phyloP scores from a whole-genome alignment of 805 yeast genomes.

The Spathaspora passalidarum region DNA sequence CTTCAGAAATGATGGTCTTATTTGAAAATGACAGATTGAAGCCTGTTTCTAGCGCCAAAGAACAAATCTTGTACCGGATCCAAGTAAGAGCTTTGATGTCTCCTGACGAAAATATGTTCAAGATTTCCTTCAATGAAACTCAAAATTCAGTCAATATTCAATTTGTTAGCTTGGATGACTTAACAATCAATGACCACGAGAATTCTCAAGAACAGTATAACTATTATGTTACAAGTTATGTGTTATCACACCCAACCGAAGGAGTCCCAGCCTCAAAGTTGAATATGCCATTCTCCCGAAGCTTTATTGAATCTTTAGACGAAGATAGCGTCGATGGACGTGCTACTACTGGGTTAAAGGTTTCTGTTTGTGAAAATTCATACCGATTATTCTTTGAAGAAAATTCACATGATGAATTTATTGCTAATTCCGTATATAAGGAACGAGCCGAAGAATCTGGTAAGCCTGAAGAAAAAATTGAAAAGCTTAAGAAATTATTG shows the following conservation, averaged over 20 bases:
- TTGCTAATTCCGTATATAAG: constrained; percentile 53
- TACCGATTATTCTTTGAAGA: constrained; percentile 81
- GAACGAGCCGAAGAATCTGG: constrained; percentile 27
- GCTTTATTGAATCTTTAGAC: constrained; percentile 51
- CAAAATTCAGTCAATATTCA: constrained; percentile 62
- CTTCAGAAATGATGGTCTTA: constrained; percentile 74
- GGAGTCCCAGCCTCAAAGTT: constrained; percentile 81
- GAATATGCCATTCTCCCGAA: constrained; percentile 72
- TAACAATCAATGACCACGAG: constrained; percentile 70
- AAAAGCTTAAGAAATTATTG: constrained; percentile 35
- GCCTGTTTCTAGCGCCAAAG: constrained; percentile 68
- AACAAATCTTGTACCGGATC: constrained; percentile 88
- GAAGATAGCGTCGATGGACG: constrained; percentile 61
- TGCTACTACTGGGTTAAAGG: constrained; percentile 67
- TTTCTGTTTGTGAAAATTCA: constrained; percentile 73
- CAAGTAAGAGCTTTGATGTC: constrained; percentile 77
- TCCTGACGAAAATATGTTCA: constrained; percentile 88
- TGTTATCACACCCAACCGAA: constrained; percentile 96
- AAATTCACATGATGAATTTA: constrained; percentile 73
- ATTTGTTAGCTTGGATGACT: constrained; percentile 82
- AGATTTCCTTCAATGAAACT: constrained; percentile 65
- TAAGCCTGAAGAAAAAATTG: constrained; percentile 27
- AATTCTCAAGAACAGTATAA: constrained; percentile 83
- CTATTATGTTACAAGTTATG: constrained; percentile 87
- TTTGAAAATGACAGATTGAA: constrained; percentile 78